phyloP scores from a whole-genome alignment of 768 basidiomycete species.

The Psilocybe cyanescens region DNA sequence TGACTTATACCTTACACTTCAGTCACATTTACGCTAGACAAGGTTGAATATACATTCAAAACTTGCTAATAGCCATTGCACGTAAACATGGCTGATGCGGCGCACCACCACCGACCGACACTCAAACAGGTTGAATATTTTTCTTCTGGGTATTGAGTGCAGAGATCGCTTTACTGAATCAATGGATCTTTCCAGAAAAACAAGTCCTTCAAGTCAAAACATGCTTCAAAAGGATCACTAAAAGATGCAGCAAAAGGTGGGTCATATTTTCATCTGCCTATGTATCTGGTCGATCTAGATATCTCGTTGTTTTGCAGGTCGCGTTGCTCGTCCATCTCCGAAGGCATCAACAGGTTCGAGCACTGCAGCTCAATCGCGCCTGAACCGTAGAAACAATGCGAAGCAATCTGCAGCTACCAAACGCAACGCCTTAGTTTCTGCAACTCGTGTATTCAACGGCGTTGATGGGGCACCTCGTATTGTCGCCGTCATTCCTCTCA shows the following conservation, averaged over 20 bases:
- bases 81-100: conserved; percentile 38
- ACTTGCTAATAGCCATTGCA: background rate
- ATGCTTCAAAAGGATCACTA: conserved; percentile 82
- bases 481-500: conserved; percentile 86
- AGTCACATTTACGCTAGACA: background rate
- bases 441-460: conserved; percentile 79
- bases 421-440: conserved; percentile 65
- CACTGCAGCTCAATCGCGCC: conserved; percentile 67
- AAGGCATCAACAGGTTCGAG: conserved; percentile 54
- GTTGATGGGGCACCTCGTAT: conserved; percentile 83
- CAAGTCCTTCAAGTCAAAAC: conserved; percentile 91
- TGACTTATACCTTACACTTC: background rate
- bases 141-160: background rate
- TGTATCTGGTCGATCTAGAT: background rate
- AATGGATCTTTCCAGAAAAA: conserved; percentile 60
- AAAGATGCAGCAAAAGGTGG: conserved; percentile 87
- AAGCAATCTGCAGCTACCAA: conserved; percentile 83
- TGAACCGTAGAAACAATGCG: conserved; percentile 83
- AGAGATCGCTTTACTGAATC: background rate
- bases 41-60: background rate
- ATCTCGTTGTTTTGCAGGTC: conserved; percentile 45
- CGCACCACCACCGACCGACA: conserved; percentile 77
- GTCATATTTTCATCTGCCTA: background rate
- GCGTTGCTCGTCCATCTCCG: conserved; percentile 54
- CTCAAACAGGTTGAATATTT: conserved; percentile 72